Conservation (phyloP, 331 rosid genomes). For the Phaseolus coccineus region DNA sequence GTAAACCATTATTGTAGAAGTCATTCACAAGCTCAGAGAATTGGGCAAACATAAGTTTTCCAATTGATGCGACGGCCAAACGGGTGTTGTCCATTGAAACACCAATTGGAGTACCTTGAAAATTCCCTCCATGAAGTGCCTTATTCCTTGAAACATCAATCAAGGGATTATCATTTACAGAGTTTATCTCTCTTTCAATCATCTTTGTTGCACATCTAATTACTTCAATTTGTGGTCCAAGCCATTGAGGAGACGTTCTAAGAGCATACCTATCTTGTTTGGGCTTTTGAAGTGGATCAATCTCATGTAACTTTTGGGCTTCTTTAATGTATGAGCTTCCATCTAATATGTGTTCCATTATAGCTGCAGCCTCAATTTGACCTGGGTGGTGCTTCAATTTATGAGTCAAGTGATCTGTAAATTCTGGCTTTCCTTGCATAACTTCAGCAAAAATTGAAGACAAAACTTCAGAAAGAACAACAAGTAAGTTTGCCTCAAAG, state of each 20-base stretch:
- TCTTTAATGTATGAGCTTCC: constrained; percentile 81
- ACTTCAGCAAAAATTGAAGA: constrained; percentile 91
- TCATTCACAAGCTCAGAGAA: constrained; percentile 96
- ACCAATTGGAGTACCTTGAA: constrained; percentile 95
- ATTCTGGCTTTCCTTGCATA: constrained; percentile 90
- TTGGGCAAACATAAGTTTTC: constrained; percentile 90
- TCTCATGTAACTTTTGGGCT: constrained; percentile 69
- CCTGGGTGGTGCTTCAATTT: constrained; percentile 94
- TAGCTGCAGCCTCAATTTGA: constrained; percentile 95
- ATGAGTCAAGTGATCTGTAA: constrained; percentile 89
- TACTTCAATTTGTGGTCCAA: constrained; percentile 92
- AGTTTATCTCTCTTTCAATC: constrained; percentile 95
- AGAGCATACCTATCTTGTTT: constrained; percentile 91
- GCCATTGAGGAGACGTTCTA: constrained; percentile 93
- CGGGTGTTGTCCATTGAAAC: constrained; percentile 95
- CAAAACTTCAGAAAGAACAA: constrained; percentile 63
- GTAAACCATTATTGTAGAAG: constrained; percentile 84
- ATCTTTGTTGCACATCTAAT: constrained; percentile 76
- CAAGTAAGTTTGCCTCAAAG: constrained; percentile 77
- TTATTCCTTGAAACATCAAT: constrained; percentile 90
- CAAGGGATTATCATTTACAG: constrained; percentile 90
- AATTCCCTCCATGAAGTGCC: constrained; percentile 92
- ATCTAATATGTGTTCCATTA: constrained; percentile 90
- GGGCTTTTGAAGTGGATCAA: constrained; percentile 97
- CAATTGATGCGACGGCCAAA: constrained; percentile 79